Conservation (phyloP, 2,329 filamentous ascomycete species). For the Colletotrichum incanum region DNA sequence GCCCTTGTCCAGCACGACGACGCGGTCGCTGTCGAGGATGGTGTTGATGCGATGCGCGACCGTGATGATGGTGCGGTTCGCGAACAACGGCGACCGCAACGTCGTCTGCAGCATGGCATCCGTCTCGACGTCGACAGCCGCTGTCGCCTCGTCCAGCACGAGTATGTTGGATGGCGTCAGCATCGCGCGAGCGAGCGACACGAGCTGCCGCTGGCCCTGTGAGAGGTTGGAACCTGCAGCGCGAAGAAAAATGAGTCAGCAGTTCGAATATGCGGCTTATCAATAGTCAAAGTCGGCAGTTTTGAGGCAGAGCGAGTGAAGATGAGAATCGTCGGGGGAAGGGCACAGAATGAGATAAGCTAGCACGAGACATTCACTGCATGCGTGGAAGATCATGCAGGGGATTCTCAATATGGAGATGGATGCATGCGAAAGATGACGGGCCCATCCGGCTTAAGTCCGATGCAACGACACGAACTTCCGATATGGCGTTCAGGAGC, state of each 20-base stretch:
- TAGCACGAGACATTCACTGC: conserved; percentile 51
- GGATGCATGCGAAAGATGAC: conserved; percentile 39
- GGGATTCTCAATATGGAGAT: conserved; percentile 45
- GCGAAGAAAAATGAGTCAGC: conserved; percentile 43
- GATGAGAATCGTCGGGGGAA: conserved; percentile 1
- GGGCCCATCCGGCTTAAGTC: background rate
- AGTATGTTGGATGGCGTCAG: conserved; percentile 97
- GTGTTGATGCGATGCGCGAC: conserved; percentile 99
- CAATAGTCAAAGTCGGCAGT: conserved; percentile 18
- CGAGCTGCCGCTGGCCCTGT: conserved; percentile 93
- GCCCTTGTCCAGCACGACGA: conserved; percentile 93
- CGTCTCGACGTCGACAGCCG: conserved; percentile 78
- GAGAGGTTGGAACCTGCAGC: conserved; percentile 89
- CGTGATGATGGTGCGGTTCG: conserved; percentile 96
- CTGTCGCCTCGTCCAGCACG: conserved; percentile 96
- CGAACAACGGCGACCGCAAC: conserved; percentile 78
- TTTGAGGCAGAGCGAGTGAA: background rate
- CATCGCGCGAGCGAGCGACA: conserved; percentile 93
- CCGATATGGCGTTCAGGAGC: conserved; percentile 43
- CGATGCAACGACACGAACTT: conserved; percentile 15
- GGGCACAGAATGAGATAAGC: conserved; percentile 42
- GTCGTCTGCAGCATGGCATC: conserved; percentile 78
- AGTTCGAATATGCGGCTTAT: conserved; percentile 36
- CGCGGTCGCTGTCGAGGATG: conserved; percentile 89
- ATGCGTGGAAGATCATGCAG: conserved; percentile 57